Evolutionary conservation across 73 alveolate genomes (phyloP).

Genomic region (Tetrahymena malaccensis): DNA sequence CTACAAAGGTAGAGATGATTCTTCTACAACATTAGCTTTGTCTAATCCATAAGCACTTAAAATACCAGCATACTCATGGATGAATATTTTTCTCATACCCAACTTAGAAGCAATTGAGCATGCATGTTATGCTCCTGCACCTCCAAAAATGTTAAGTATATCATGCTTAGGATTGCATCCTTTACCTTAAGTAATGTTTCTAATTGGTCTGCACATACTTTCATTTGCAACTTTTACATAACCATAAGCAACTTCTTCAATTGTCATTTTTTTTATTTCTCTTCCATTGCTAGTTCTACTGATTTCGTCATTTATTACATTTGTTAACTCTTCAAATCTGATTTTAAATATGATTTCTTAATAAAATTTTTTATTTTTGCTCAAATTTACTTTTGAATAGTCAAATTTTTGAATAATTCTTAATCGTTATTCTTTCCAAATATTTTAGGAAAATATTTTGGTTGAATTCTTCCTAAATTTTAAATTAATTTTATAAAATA

Average conservation of each 20-base stretch:
- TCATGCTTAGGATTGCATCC: conserved; percentile 72
- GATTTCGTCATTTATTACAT: neutral
- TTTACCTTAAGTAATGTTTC: conserved; percentile 68
- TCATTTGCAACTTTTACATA: conserved; percentile 87
- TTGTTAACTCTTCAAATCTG: neutral
- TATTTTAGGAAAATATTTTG: conserved; percentile 75
- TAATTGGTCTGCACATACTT: conserved; percentile 82
- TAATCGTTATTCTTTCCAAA: conserved; percentile 66
- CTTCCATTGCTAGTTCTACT: neutral
- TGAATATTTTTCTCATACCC: conserved; percentile 59
- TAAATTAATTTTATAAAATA: neutral
- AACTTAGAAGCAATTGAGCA: conserved; percentile 70
- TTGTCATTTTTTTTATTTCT: neutral
- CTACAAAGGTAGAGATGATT: neutral
- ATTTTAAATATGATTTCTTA: too few relatives aligned
- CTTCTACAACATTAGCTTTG: neutral
- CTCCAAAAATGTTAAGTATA: conserved; percentile 74
- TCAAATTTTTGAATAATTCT: conserved; percentile 41
- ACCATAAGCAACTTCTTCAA: conserved; percentile 61
- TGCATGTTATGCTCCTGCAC: conserved; percentile 93
- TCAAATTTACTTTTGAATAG: conserved; percentile 42
- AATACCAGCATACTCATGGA: conserved; percentile 57
- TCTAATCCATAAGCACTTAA: conserved; percentile 38
- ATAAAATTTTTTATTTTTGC: too few relatives aligned
- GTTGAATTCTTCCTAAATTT: conserved; percentile 50